Base-by-base conservation (phyloP, 805 yeast genomes). In the Tetrapisispora pingtungensis region DNA sequence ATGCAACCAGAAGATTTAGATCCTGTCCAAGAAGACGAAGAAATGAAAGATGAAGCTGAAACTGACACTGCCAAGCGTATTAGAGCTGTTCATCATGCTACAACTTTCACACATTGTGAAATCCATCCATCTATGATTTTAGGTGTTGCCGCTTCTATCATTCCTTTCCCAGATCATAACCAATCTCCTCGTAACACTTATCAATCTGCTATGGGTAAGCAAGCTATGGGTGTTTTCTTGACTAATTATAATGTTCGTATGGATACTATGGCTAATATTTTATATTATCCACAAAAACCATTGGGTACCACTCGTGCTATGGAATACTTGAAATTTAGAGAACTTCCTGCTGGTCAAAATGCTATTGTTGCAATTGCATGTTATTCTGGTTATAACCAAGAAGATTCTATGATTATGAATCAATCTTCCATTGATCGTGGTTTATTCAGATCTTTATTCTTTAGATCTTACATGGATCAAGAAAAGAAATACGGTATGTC, bases 141-240 rank as follows among this genome's bases (percentile, higher is more conserved):
- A 49, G 98, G 98, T 67, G 96, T 93, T 52, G 96, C 97, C 38
- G 99, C 99, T 5, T 86, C 96, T 26, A 88, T 93, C 63, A 93
- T 93, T 74, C 99, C 99, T 17, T 93, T 93, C 84, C 99, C 99
- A 13, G 98, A 93, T 70, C 99, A 93, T 68, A 93, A 93, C 67
- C 98, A 93, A 73, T 89, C 97, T 48, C 98, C 98, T 48, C 90
- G 98, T 80, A 93, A 93, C 64, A 93, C 98, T 3, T 93, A 93
- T 68, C 98, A 93, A 72, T 89, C 96, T 64, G 98, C 98, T 51
- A 93, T 93, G 98, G 98, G 98, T 79, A 93, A 93, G 68, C 98
- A 93, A 71, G 98, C 98, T 46, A 93, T 93, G 98, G 98, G 98
- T 63, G 97, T 93, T 10, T 90, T 85, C 66, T 74, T 90, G 58